Percentiles rank a stretch among this genome's conserved stretches.
These are phyloP conservation scores for Cercospora sp. DNA, from an alignment of 2,329 filamentous ascomycete species.

Conservation along the genomic window DNA sequence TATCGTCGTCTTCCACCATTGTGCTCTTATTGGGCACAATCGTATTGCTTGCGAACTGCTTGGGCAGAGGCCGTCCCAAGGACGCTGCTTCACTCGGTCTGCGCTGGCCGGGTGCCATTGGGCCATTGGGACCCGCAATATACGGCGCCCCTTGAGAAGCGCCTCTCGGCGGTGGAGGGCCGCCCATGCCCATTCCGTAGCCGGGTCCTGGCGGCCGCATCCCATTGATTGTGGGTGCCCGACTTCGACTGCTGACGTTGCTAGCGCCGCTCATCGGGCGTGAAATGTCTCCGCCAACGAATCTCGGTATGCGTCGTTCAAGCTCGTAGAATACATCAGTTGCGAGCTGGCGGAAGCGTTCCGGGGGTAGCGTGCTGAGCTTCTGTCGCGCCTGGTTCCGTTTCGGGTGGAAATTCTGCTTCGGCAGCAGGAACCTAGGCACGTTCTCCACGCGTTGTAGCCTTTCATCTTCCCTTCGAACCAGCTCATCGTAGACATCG, in stretches of 20 bases:
- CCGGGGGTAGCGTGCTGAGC: constrained; percentile 81
- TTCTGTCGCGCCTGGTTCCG: constrained; percentile 97
- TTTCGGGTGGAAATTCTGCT: constrained; percentile 89
- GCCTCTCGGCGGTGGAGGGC: constrained; percentile 31
- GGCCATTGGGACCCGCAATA: constrained; percentile 30
- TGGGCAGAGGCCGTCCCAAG: constrained; percentile 72
- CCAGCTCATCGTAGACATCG: constrained; percentile 92
- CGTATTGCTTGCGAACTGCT: constrained; percentile 91
- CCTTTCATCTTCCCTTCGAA: constrained; percentile 73
- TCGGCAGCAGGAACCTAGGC: constrained; percentile 79
- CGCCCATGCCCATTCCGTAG: constrained; percentile 28
- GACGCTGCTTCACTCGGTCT: constrained; percentile 41
- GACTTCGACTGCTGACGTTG: constrained; percentile 29
- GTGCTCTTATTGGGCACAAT: constrained; percentile 98
- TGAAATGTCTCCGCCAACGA: constrained; percentile 67
- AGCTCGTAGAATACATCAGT: constrained; percentile 96
- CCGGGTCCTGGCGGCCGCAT: constrained; percentile 40
- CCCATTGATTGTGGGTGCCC: constrained; percentile 33
- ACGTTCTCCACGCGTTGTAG: constrained; percentile 49
- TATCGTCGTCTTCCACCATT: constrained; percentile 86
- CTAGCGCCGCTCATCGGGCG: constrained; percentile 69
- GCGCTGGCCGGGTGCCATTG: constrained; percentile 47
- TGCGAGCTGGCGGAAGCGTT: constrained; percentile 85
- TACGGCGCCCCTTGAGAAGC: constrained; percentile 28
- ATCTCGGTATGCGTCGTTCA: constrained; percentile 83